Evolutionary conservation across 1,284 basidiomycete genomes (phyloP), one percentile per base, ranked within the genome.

Genomic region (Phlebopus sp.): DNA sequence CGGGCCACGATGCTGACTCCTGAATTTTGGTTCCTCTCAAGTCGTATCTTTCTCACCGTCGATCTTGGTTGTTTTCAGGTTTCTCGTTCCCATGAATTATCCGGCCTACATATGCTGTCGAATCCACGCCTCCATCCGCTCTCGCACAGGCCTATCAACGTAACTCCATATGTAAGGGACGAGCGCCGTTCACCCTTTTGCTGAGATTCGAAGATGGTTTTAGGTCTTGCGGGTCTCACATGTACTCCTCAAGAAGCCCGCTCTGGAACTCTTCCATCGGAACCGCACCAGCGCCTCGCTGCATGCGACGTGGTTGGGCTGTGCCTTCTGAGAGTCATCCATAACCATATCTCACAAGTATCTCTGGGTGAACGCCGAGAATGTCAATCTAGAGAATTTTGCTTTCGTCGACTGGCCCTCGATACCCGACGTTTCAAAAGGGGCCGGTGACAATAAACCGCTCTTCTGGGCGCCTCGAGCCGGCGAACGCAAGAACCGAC

Each of bases 201-300:
- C 31, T 32, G 45, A 14, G 29, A 27, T 34, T 30, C 23, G n/a
- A 44, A 14, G 43, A n/a, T 59, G 52, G 63, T n/a, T 64, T 59
- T 18, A 8, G 36, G 30, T 6, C 4, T 15, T 42, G 3, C 38
- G 32, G 19, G 31, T 40, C 46, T 42, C 53, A 44, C 49, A 42
- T 39, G 15, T 23, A 31, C 38, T 42, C 21, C 17, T 41, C 32
- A 29, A 36, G 10, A 40, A 25, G 18, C 36, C 32, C 13, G 29
- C 38, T 44, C 42, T 39, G 29, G 19, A 44, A 51, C 37, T n/a
- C 27, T 19, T 29, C 29, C 31, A 19, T 18, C 42, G 8, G 30
- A 8, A 35, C 37, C 21, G n/a, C n/a, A 30, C 17, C 14, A n/a
- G 42, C 17, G 21, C 25, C 35, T 30, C n/a, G n/a, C n/a, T n/a